Percentiles rank a stretch among this genome's conserved stretches.
phyloP scores from a whole-genome alignment of 768 basidiomycete species.

The Xanthoconium purpureum region DNA sequence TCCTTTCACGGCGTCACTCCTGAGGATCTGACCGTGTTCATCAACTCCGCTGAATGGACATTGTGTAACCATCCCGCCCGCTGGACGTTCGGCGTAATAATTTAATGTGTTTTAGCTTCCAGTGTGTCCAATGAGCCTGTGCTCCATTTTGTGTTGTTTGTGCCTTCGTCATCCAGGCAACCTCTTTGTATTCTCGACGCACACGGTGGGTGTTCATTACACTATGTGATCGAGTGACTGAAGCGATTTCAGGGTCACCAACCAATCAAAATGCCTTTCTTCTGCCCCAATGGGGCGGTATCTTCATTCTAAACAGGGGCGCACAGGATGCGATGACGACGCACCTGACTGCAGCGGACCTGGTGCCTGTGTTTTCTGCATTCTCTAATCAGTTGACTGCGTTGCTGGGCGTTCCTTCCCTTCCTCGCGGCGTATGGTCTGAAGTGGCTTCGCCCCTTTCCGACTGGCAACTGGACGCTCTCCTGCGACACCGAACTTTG shows the following conservation, averaged over 20 bases:
- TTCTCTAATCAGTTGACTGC: slow-evolving; percentile 72
- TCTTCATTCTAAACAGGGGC: slow-evolving; percentile 70
- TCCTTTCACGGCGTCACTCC: slow-evolving; percentile 58
- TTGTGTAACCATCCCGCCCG: slow-evolving; percentile 54
- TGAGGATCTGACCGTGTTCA: slow-evolving; percentile 87
- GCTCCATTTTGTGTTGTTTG: slow-evolving; percentile 85
- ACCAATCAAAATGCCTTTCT: slow-evolving; percentile 70
- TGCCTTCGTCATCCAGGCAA: slow-evolving; percentile 66
- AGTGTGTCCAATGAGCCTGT: slow-evolving; percentile 92
- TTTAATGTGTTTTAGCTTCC: slow-evolving; percentile 57
- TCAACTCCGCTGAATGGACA: slow-evolving; percentile 96
- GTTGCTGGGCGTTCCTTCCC: slow-evolving; percentile 75
- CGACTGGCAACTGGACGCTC: slow-evolving; percentile 79
- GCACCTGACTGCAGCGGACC: slow-evolving; percentile 37
- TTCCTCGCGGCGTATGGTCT: slow-evolving; percentile 47
- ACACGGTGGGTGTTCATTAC: slow-evolving; percentile 39
- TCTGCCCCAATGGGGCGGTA: slow-evolving; percentile 91
- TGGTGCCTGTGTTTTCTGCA: slow-evolving; percentile 53
- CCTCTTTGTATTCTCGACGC: slow-evolving; percentile 67
- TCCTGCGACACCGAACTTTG: slow-evolving; percentile 63
- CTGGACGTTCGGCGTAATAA: not conserved
- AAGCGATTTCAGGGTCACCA: slow-evolving; percentile 38
- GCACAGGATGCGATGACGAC: slow-evolving; percentile 20
- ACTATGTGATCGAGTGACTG: slow-evolving; percentile 7
- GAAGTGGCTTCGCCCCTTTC: slow-evolving; percentile 38